Evolutionary conservation across 148 eudicot species (phyloP).

Genomic region (Cornus controversa): DNA sequence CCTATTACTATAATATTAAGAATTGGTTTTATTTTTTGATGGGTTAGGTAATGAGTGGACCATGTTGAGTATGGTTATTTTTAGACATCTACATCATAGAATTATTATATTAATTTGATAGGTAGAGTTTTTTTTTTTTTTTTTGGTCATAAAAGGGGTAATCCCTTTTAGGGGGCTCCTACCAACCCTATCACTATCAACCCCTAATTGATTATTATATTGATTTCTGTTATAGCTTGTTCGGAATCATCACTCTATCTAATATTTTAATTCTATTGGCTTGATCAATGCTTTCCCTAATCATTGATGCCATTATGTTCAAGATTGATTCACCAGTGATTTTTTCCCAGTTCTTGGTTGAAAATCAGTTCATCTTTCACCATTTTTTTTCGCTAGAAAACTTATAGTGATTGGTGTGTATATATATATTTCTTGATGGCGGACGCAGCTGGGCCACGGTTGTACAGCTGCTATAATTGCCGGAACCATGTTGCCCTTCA

Average conservation of each 20-base stretch:
- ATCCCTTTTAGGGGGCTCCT: not conserved
- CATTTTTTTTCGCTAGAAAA: too few relatives aligned
- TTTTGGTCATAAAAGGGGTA: not conserved
- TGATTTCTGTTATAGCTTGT: not conserved
- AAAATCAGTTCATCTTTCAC: too few relatives aligned
- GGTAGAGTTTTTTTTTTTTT: too few relatives aligned
- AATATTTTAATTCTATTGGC: not conserved
- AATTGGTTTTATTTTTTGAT: not conserved
- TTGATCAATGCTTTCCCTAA: not conserved
- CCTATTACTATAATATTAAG: too few relatives aligned
- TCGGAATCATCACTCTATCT: slow-evolving; percentile 4
- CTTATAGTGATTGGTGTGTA: too few relatives aligned
- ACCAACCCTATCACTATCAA: slow-evolving; percentile 10
- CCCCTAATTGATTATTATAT: not conserved
- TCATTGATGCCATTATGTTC: not conserved
- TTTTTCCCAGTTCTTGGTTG: too few relatives aligned
- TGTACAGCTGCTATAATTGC: slow-evolving; percentile 65
- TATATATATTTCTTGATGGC: slow-evolving; percentile 31
- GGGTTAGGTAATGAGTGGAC: not conserved
- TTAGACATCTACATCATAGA: not conserved
- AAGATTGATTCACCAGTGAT: not conserved
- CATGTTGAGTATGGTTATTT: not conserved
- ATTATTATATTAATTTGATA: too few relatives aligned
- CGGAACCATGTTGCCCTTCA: slow-evolving; percentile 57
- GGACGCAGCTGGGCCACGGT: slow-evolving; percentile 41